Conservation (phyloP, 495 filamentous ascomycete genomes). For the Penicillium riverlandense region DNA sequence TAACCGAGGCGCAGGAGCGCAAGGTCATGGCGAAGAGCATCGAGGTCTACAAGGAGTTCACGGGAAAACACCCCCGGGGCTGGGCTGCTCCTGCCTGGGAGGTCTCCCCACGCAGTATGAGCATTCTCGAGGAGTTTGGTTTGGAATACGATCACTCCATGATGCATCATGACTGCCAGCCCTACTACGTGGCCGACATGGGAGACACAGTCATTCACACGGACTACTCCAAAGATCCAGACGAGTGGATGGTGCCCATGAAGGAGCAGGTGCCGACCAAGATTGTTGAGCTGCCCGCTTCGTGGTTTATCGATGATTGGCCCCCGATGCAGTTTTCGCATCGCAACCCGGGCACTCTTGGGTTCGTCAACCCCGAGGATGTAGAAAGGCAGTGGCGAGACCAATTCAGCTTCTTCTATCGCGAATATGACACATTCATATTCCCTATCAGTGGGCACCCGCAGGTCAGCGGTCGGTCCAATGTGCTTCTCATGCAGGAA, state of each 20-base stretch:
- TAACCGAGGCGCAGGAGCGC: conserved; percentile 24
- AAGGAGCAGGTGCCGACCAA: conserved; percentile 34
- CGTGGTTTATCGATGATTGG: conserved; percentile 51
- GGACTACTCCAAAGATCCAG: conserved; percentile 43
- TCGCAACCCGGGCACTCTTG: conserved; percentile 40
- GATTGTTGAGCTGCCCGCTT: conserved; percentile 49
- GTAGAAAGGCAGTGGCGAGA: conserved; percentile 53
- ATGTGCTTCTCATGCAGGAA: conserved; percentile 53
- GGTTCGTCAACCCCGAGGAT: conserved; percentile 49
- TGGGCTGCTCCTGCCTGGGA: conserved; percentile 43
- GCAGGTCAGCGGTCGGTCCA: conserved; percentile 50
- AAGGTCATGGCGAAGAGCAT: conserved; percentile 29
- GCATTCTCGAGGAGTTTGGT: conserved; percentile 35
- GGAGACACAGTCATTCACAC: conserved; percentile 39
- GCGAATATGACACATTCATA: conserved; percentile 54
- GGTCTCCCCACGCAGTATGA: conserved; percentile 41
- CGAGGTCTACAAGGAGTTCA: conserved; percentile 21
- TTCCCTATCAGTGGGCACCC: conserved; percentile 58
- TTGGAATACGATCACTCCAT: conserved; percentile 40
- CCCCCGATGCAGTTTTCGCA: conserved; percentile 47
- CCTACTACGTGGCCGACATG: conserved; percentile 45
- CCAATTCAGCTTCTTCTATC: conserved; percentile 54
- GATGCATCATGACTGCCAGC: conserved; percentile 49
- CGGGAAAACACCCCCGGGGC: conserved; percentile 24
- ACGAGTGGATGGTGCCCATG: conserved; percentile 51